phyloP scores from a whole-genome alignment of 2,329 filamentous ascomycete species.

The Fusarium irregulare region DNA sequence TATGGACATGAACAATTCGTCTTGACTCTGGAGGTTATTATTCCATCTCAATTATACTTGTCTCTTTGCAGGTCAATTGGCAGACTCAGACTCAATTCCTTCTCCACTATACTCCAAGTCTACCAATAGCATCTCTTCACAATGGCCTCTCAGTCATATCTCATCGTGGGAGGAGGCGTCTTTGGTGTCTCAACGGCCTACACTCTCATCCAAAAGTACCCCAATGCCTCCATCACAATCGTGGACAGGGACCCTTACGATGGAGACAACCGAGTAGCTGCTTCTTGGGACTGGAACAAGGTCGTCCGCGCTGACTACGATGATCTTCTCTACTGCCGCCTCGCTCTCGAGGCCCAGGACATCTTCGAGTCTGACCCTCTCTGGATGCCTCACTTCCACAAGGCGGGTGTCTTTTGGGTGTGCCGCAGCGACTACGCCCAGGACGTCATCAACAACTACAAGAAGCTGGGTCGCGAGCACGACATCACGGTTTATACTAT shows the following conservation, averaged over 20 bases:
- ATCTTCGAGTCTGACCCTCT: slow-evolving; percentile 69
- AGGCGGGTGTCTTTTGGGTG: slow-evolving; percentile 69
- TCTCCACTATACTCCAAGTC: slow-evolving; percentile 4
- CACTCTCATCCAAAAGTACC: slow-evolving; percentile 65
- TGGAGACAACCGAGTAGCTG: slow-evolving; percentile 62
- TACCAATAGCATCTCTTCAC: slow-evolving; percentile 17
- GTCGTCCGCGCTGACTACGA: slow-evolving; percentile 47
- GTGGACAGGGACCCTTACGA: slow-evolving; percentile 67
- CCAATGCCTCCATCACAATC: slow-evolving; percentile 63
- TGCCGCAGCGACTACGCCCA: slow-evolving; percentile 62
- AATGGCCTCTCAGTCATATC: slow-evolving; percentile 53
- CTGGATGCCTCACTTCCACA: slow-evolving; percentile 67
- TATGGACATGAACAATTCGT: slow-evolving; percentile 18
- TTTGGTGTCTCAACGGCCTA: slow-evolving; percentile 76
- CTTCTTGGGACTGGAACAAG: slow-evolving; percentile 69
- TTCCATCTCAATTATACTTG: not conserved
- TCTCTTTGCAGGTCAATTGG: slow-evolving; percentile 9
- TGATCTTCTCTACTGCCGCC: slow-evolving; percentile 70
- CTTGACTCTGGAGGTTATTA: slow-evolving; percentile 4
- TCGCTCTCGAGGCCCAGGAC: slow-evolving; percentile 74
- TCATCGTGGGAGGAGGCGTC: slow-evolving; percentile 73
- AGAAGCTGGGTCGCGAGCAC: slow-evolving; percentile 54
- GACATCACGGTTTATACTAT: slow-evolving; percentile 59
- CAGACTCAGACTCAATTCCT: slow-evolving; percentile 5
- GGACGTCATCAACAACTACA: slow-evolving; percentile 66